A percentile compares a stretch with the other conserved stretches of the same genome.
These are phyloP conservation scores for Globisporangium cederbergense DNA, from an alignment of 352 stramenopile species.

Conservation along the genomic window DNA sequence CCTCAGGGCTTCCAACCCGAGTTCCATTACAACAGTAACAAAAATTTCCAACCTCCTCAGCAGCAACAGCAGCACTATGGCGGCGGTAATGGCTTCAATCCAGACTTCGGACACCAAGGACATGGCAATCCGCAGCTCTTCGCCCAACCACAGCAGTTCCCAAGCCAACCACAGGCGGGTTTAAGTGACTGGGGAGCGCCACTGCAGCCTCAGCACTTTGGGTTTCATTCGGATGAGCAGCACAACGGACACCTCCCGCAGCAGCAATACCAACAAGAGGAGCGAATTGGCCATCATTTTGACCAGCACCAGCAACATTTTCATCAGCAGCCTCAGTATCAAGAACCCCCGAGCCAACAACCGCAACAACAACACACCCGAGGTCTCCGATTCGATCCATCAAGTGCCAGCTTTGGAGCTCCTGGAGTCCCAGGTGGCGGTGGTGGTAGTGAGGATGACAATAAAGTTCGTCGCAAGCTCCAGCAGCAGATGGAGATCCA, in stretches of 20 bases:
- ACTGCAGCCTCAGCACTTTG: conserved; percentile 4
- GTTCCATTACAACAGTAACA: neutral
- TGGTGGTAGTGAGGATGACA: conserved; percentile 5
- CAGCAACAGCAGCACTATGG: neutral
- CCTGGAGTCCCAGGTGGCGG: neutral
- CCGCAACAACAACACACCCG: neutral
- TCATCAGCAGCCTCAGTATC: neutral
- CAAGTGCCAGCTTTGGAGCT: conserved; percentile 1
- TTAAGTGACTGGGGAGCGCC: conserved; percentile 12
- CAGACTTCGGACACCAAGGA: neutral
- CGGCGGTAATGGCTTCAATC: neutral
- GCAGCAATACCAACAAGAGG: conserved; percentile 19
- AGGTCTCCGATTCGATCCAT: neutral
- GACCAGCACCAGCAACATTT: conserved; percentile 22
- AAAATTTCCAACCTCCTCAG: neutral
- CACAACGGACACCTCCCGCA: conserved; percentile 10
- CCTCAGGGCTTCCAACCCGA: neutral
- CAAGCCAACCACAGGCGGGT: neutral
- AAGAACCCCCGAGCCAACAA: neutral
- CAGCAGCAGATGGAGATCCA: conserved; percentile 52
- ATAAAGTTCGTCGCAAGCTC: conserved; percentile 8
- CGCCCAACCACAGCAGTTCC: conserved; percentile 2
- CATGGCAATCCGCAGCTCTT: conserved; percentile 5
- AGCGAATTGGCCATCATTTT: neutral
- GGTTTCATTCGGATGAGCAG: neutral